Evolutionary conservation across 1,284 basidiomycete genomes (phyloP).

Genomic region (Veloboletus limbatus): DNA sequence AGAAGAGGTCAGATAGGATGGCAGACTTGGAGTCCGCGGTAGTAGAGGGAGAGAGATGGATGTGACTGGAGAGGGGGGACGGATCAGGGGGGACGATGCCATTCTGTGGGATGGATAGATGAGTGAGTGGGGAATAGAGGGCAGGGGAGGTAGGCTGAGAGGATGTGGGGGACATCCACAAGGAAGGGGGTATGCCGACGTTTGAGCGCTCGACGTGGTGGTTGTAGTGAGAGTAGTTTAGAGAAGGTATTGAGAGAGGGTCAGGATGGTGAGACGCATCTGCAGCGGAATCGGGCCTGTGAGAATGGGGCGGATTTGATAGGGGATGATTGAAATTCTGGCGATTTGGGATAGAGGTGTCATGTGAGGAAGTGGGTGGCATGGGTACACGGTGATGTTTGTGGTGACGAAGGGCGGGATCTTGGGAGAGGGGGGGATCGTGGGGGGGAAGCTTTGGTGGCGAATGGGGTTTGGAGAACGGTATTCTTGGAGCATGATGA

Average conservation of each 20-base stretch:
- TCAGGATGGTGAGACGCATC: conserved; percentile 18
- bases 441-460: conserved; percentile 7
- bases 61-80: conserved; percentile 32
- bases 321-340: conserved; percentile 24
- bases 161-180: conserved; percentile 77
- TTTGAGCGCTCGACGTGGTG: conserved; percentile 50
- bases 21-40: conserved; percentile 52
- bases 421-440: conserved; percentile 11
- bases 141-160: conserved; percentile 43
- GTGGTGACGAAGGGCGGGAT: conserved; percentile 12
- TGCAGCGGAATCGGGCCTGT: conserved; percentile 15
- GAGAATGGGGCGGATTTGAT: conserved; percentile 13
- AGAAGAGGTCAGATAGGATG: conserved; percentile 68
- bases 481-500: conserved; percentile 15
- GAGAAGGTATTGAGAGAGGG: conserved; percentile 20
- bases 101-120: conserved; percentile 36
- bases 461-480: conserved; percentile 18
- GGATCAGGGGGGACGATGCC: conserved; percentile 34
- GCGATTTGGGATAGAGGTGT: conserved; percentile 5
- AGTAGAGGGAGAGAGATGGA: conserved; percentile 42
- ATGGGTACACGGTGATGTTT: conserved; percentile 17
- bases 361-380: not conserved
- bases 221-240: conserved; percentile 33
- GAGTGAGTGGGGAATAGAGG: conserved; percentile 32
- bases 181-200: conserved; percentile 61